Base-by-base conservation (phyloP, 1,139 yeast genomes). In the Candida tetrigidarum region DNA sequence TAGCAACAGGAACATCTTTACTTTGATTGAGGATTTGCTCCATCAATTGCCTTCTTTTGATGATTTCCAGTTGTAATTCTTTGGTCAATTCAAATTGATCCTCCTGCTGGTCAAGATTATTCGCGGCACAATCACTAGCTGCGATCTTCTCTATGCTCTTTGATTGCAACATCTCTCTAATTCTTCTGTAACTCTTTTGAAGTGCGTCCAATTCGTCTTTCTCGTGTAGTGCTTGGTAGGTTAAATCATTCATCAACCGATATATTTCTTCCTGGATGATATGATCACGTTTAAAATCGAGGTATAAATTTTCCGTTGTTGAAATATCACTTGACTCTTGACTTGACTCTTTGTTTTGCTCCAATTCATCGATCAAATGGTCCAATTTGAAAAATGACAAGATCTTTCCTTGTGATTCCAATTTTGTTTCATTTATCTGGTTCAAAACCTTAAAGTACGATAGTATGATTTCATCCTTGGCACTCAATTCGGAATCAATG, bases 211-310 rank as follows among this genome's bases (percentile, higher is more conserved):
- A 54, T 41, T 71, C 73, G 28, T 72, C 70, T 46, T 57, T 58
- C 45, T 64, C 60, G 41, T 66, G 69, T 37, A 74, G 55, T 14
- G 57, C 56, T 52, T 70, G 78, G 47, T 62, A 74, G 11, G 70
- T 60, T 45, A 74, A 59, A 52, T 74, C 80, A 48, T 73, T 74
- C 25, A 66, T 54, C 36, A 74, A 58, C 26, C 78, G 55, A 45
- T 62, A 60, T 19, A 74, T 70, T 51, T 74, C 80, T 37, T 72
- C 79, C 50, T 74, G 80, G 14, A 74, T 62, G 8, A 74, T 58
- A 42, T 58, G 59, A 49, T 71, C 76, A 38, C 59, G 56, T 14
- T 57, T 56, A 29, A 53, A 51, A 47, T 66, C 71, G 25, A 63
- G 50, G 19, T 34, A 33, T 26, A 49, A 45, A 28, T 50, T 49